Percentiles rank a stretch among this genome's conserved stretches.
Evolutionary conservation across 306 rosid species (phyloP).

Genomic region (Fragaria ananassa): DNA sequence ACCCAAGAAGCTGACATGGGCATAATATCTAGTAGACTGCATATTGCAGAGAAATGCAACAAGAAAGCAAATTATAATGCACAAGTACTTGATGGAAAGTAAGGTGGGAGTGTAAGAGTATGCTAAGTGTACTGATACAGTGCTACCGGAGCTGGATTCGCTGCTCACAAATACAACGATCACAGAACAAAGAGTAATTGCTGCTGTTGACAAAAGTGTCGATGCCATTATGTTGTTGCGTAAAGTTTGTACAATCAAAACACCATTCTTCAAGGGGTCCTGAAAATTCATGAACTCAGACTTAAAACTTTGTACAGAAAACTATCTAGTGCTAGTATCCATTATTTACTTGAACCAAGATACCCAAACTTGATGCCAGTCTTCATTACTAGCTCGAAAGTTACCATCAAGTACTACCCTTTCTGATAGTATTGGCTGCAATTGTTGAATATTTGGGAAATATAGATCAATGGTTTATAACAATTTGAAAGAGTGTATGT

Average conservation of each 20-base stretch:
- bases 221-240: constrained; percentile 46
- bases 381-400: not conserved
- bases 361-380: not conserved
- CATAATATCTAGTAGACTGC: constrained; percentile 74
- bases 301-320: constrained; percentile 7
- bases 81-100: constrained; percentile 53
- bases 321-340: not conserved
- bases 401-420: not conserved
- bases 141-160: constrained; percentile 28
- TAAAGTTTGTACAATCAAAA: constrained; percentile 40
- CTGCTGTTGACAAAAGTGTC: constrained; percentile 43
- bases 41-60: constrained; percentile 79
- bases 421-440: not conserved
- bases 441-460: too few relatives aligned
- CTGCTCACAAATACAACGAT: constrained; percentile 39
- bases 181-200: constrained; percentile 34
- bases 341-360: not conserved
- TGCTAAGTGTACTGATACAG: constrained; percentile 21
- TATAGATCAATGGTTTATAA: too few relatives aligned
- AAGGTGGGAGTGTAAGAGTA: constrained; percentile 16
- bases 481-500: too few relatives aligned
- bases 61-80: constrained; percentile 71
- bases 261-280: constrained; percentile 43
- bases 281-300: constrained; percentile 23
- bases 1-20: constrained; percentile 77